A percentile compares a stretch with the other conserved stretches of the same genome.
Conservation (phyloP, 495 filamentous ascomycete genomes). For the Tetracladium setigerum region DNA sequence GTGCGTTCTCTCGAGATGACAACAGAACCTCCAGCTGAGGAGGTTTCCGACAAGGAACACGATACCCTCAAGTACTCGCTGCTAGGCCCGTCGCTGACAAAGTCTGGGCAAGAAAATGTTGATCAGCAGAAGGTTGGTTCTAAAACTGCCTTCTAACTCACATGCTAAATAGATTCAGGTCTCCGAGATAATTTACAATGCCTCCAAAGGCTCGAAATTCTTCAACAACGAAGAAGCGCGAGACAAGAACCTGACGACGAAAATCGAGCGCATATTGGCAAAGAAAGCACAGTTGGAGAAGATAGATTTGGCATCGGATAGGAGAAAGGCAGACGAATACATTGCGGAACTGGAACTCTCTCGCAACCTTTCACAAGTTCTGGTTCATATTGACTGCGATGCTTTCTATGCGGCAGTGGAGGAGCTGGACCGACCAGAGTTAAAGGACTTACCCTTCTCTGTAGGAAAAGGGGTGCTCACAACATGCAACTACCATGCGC, state of each 20-base stretch:
- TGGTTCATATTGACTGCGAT: constrained; percentile 95
- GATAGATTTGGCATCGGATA: constrained; percentile 63
- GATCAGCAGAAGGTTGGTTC: constrained; percentile 66
- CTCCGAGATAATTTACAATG: constrained; percentile 96
- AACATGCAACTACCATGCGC: constrained; percentile 90
- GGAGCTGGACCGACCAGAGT: constrained; percentile 81
- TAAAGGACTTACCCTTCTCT: constrained; percentile 85
- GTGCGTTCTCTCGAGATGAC: constrained; percentile 4
- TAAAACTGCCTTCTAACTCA: not conserved
- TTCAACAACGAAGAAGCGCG: constrained; percentile 85
- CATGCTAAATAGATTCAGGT: constrained; percentile 39
- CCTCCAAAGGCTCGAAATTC: constrained; percentile 93
- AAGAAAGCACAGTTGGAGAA: constrained; percentile 72
- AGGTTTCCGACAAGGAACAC: constrained; percentile 13
- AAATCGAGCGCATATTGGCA: constrained; percentile 72
- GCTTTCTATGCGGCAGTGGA: constrained; percentile 97
- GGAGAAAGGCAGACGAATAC: constrained; percentile 72
- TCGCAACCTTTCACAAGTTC: constrained; percentile 72
- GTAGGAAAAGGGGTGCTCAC: constrained; percentile 89
- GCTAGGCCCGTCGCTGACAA: constrained; percentile 88
- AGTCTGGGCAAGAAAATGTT: constrained; percentile 90
- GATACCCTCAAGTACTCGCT: constrained; percentile 54
- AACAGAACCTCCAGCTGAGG: not conserved
- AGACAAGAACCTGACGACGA: constrained; percentile 76
- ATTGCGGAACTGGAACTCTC: constrained; percentile 69